Evolutionary conservation across 345 rosid genomes (phyloP), one percentile per base, ranked within the genome.

Genomic region (Psidium friedrichsthalianum): DNA sequence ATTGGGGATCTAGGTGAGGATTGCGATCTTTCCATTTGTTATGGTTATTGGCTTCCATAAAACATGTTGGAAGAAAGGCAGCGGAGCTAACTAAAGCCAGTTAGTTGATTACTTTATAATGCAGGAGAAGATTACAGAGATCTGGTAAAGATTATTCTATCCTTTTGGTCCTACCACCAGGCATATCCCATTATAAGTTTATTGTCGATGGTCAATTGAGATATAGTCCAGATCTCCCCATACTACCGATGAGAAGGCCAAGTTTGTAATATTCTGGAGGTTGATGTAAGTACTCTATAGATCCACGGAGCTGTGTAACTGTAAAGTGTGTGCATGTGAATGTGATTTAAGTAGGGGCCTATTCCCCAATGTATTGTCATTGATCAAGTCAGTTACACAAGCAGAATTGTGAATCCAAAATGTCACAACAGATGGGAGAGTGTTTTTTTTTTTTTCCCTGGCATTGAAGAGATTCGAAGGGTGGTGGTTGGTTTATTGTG

Each of bases 121-220:
- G 86, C 91, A 97, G 99, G 93, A 95, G 93, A 92, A 87, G 58
- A 74, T 88, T 97, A 52, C 99, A 94, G 89, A 92, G 95, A 90
- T 91, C 96, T 52, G 96, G 97, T 24, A 94, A 95, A 90, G 99
- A 97, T 88, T 92, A 93, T 85, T 92, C 98, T 18, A 86, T 97
- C 81, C 92, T 96, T 42, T 84, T 96, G 89, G 98, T 97, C 82
- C 94, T 97, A 83, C 94, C 92, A 8, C 93, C 94, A 36, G 99
- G 98, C 27, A 64, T 94, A 86, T 97, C 92, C 90, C 99, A 95
- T 84, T 97, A 94, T 92, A 97, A 89, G 92, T 91, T 96, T 87
- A 90, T 96, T 40, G 98, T 96, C 16, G 99, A 97, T 86, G 99
- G 98, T 22, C 93, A 97, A 85, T 87, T 89, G 93, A 96, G 94